Conservation (phyloP, 2,329 filamentous ascomycete genomes). For the Calonectria pteridis region DNA sequence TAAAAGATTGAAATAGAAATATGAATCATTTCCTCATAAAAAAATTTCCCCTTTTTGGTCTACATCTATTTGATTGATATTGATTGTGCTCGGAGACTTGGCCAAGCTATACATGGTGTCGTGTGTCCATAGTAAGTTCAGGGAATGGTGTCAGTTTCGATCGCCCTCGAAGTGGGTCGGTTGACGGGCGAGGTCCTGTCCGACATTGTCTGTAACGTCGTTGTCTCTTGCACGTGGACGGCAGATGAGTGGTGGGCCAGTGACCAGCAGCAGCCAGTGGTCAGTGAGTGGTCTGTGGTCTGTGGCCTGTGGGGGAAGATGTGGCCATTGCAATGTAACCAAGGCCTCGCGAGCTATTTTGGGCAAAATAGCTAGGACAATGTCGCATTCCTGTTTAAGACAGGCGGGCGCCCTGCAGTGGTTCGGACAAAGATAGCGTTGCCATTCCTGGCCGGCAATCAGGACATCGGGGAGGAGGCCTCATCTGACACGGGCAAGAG, state of each 20-base stretch:
- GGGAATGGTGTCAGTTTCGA: constrained; percentile 21
- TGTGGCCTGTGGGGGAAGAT: background rate
- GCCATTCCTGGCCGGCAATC: constrained; percentile 2
- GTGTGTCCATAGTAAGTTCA: background rate
- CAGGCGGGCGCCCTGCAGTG: background rate
- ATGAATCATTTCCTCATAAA: constrained; percentile 26
- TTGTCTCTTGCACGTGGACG: constrained; percentile 10
- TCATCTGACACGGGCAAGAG: constrained; percentile 29
- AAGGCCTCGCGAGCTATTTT: constrained; percentile 22
- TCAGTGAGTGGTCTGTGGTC: too few species aligned
- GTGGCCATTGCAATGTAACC: constrained; percentile 7
- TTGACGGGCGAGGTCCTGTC: constrained; percentile 14
- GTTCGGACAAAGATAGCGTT: background rate
- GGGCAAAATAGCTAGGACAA: constrained; percentile 10
- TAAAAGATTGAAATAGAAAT: constrained; percentile 34
- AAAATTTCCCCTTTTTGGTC: background rate
- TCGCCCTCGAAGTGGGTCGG: constrained; percentile 27
- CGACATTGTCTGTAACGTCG: constrained; percentile 16
- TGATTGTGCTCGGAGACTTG: background rate
- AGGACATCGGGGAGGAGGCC: constrained; percentile 33
- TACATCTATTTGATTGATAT: background rate
- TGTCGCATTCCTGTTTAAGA: constrained; percentile 7
- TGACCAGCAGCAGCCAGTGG: background rate
- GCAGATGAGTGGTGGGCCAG: background rate
- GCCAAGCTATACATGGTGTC: background rate